A percentile compares a stretch with the other conserved stretches of the same genome.
These are phyloP conservation scores for Pythium rhizo-oryzae DNA, from an alignment of 352 stramenopile genomes.

Conservation along the genomic window DNA sequence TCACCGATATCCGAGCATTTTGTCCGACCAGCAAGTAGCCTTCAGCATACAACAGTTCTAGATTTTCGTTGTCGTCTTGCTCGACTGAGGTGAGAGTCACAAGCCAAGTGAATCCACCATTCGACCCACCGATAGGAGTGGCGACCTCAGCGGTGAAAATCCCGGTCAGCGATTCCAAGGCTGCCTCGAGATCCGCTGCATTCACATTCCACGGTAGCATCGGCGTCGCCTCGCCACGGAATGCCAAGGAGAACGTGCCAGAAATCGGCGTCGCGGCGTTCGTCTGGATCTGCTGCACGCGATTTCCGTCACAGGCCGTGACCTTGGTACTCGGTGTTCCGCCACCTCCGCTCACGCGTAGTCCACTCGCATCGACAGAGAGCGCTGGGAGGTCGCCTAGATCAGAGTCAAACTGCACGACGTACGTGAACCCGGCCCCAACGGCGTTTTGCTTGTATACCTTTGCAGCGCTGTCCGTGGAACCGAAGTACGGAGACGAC, in stretches of 20 bases:
- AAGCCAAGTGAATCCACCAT: constrained; percentile 75
- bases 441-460: constrained; percentile 86
- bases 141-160: constrained; percentile 79
- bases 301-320: constrained; percentile 84
- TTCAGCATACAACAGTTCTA: constrained; percentile 81
- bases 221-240: constrained; percentile 63
- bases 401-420: constrained; percentile 75
- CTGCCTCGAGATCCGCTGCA: constrained; percentile 45
- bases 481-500: constrained; percentile 85
- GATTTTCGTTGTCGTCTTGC: constrained; percentile 34
- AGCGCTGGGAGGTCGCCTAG: constrained; percentile 68
- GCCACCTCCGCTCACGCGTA: constrained; percentile 39
- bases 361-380: constrained; percentile 48
- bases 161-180: constrained; percentile 66
- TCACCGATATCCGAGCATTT: constrained; percentile 45
- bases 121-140: constrained; percentile 31
- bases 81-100: constrained; percentile 87
- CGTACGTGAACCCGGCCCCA: constrained; percentile 62
- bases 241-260: constrained; percentile 87
- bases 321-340: constrained; percentile 48
- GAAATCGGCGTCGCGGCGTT: constrained; percentile 54
- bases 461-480: constrained; percentile 41
- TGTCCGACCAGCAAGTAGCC: constrained; percentile 69
- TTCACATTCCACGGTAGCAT: constrained; percentile 76
- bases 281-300: constrained; percentile 75